Evolutionary conservation across 768 basidiomycete genomes (phyloP).

Genomic region (Lactarius evosmus): DNA sequence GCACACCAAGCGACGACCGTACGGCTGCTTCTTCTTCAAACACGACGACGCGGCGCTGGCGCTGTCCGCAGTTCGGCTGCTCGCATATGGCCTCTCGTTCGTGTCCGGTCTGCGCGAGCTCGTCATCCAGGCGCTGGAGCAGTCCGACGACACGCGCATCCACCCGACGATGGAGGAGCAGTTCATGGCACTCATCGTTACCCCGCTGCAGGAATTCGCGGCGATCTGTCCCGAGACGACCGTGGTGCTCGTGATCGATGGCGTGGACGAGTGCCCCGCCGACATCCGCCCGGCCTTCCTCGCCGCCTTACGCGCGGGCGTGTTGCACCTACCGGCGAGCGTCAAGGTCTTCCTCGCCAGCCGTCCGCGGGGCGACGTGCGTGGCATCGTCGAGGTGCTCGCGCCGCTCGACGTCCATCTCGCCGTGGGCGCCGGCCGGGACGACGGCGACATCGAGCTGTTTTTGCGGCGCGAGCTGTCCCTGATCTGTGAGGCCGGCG

Average conservation of each 20-base stretch:
- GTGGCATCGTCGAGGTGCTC: neutral
- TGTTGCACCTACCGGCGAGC: constrained; percentile 16
- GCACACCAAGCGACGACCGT: constrained; percentile 17
- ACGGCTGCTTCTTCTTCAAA: constrained; percentile 29
- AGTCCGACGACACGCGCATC: constrained; percentile 6
- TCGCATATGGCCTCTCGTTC: constrained; percentile 26
- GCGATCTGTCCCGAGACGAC: constrained; percentile 9
- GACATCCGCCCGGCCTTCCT: constrained; percentile 19
- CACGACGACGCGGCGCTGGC: constrained; percentile 19
- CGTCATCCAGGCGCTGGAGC: constrained; percentile 15
- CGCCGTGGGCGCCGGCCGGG: neutral
- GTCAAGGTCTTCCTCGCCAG: constrained; percentile 26
- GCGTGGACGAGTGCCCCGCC: constrained; percentile 26
- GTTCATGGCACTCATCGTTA: constrained; percentile 21
- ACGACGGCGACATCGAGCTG: constrained; percentile 21
- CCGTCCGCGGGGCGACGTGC: constrained; percentile 24
- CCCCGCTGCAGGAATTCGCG: constrained; percentile 18
- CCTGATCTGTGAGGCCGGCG: neutral
- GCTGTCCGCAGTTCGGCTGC: constrained; percentile 20
- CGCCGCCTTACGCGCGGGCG: neutral
- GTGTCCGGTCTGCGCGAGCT: constrained; percentile 19
- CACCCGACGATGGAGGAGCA: constrained; percentile 24
- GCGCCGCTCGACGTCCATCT: constrained; percentile 2
- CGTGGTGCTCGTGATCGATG: constrained; percentile 27
- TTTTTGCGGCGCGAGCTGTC: constrained; percentile 19